Evolutionary conservation across 257 asterid species (phyloP).

Genomic region (Ligustrum vulgare): DNA sequence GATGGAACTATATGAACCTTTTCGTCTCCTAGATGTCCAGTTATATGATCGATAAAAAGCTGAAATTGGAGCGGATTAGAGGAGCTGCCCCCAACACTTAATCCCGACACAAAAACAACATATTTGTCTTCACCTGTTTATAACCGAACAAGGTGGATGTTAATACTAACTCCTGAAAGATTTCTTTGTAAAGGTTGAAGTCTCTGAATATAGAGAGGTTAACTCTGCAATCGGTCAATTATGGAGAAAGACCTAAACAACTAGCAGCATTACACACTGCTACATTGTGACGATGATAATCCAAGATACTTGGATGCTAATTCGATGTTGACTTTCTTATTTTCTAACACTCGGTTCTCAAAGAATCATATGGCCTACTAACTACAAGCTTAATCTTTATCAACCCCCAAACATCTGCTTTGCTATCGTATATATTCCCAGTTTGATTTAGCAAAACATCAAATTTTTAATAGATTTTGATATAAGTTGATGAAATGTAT

Average conservation of each 20-base stretch:
- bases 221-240: neutral
- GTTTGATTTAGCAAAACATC: too few species aligned
- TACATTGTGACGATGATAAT: neutral
- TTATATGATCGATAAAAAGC: conserved; percentile 91
- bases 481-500: too few species aligned
- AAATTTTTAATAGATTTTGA: too few species aligned
- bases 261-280: neutral
- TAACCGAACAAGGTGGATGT: neutral
- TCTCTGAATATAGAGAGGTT: neutral
- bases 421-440: neutral
- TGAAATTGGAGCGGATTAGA: conserved; percentile 88
- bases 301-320: neutral
- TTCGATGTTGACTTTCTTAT: too few species aligned
- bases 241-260: neutral
- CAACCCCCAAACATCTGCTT: neutral
- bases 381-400: neutral
- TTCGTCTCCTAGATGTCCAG: conserved; percentile 97
- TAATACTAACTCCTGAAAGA: neutral
- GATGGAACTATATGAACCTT: conserved; percentile 46
- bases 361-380: neutral
- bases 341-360: neutral
- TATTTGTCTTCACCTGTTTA: conserved; percentile 86
- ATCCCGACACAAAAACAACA: conserved; percentile 82
- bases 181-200: neutral
- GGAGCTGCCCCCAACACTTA: conserved; percentile 74